phyloP scores from a whole-genome alignment of 371 early-diverging fungal species.

The Saksenaea vasiformis region DNA sequence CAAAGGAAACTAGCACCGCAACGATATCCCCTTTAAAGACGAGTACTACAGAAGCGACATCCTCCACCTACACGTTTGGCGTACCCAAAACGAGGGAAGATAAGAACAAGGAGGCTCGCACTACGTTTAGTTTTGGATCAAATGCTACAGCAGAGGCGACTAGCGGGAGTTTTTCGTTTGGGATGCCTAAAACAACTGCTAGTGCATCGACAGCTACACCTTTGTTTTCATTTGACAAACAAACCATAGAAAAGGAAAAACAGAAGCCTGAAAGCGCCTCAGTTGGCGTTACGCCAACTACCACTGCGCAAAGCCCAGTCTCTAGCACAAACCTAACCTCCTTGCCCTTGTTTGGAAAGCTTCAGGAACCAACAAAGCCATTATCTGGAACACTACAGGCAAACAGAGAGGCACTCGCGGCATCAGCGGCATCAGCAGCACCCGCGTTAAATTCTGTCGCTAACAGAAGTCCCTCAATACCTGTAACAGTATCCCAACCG shows the following conservation, averaged over 20 bases:
- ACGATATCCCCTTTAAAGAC: no score
- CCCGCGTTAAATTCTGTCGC: conserved; percentile 11
- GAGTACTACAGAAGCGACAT: no score
- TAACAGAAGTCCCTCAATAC: not conserved
- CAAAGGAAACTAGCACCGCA: no score
- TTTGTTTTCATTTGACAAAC: conserved; percentile 4
- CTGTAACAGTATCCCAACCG: conserved; percentile 1
- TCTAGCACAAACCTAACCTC: not conserved
- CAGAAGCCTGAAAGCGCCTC: not conserved
- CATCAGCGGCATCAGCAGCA: not conserved
- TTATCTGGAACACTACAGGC: not conserved
- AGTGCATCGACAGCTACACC: not conserved
- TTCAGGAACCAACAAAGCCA: not conserved
- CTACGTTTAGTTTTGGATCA: not conserved
- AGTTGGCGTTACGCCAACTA: not conserved
- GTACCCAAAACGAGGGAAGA: not conserved
- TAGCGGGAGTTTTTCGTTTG: not conserved
- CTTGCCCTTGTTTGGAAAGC: not conserved
- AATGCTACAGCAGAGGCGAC: not conserved
- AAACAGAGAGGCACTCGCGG: not conserved
- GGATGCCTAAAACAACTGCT: not conserved
- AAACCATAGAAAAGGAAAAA: not conserved
- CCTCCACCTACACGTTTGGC: no score
- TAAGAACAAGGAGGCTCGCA: not conserved
- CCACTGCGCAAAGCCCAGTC: not conserved